Evolutionary conservation across 805 yeast genomes (phyloP), one percentile per base, ranked within the genome.

Genomic region (Saccharomycopsis sp.): DNA sequence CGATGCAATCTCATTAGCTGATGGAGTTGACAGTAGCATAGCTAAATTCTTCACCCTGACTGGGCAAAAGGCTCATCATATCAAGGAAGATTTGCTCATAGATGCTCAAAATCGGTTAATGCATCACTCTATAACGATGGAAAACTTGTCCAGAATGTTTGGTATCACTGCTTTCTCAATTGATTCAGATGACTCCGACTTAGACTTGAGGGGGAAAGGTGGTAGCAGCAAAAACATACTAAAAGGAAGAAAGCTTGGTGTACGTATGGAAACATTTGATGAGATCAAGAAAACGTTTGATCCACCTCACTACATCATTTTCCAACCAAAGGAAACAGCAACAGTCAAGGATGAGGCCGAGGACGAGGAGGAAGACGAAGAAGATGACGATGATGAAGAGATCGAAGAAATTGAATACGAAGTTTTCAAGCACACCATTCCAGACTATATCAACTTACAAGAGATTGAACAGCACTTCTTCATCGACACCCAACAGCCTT

Each of bases 91-190:
- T n/a, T n/a, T n/a, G n/a, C n/a, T n/a, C n/a, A n/a, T n/a, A n/a
- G n/a, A n/a, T n/a, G n/a, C n/a, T n/a, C n/a, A n/a, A n/a, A n/a
- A n/a, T n/a, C n/a, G n/a, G n/a, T n/a, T n/a, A n/a, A n/a, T n/a
- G n/a, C n/a, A n/a, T n/a, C 29, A 38, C 8, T 30, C 30, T 4
- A 9, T 20, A 4, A 19, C 22, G 2, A 13, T 21, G 12, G 44
- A 43, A 27, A 39, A 40, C 21, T 15, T 43, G 15, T 26, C 27
- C 16, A 19, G 48, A 13, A 19, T 43, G 33, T 31, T 36, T 18
- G 48, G 48, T 6, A 34, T 43, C 7, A 39, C 48, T 16, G 40
- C 38, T 17, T 43, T 43, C 34, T 31, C 35, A 5, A 20, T 43
- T 5, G 26, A 27, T n/a, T 25, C 12, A 10, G 27, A 25, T 25